Evolutionary conservation across 83 land plant genomes (phyloP).

Genomic region (Isoetes engelmannii): DNA sequence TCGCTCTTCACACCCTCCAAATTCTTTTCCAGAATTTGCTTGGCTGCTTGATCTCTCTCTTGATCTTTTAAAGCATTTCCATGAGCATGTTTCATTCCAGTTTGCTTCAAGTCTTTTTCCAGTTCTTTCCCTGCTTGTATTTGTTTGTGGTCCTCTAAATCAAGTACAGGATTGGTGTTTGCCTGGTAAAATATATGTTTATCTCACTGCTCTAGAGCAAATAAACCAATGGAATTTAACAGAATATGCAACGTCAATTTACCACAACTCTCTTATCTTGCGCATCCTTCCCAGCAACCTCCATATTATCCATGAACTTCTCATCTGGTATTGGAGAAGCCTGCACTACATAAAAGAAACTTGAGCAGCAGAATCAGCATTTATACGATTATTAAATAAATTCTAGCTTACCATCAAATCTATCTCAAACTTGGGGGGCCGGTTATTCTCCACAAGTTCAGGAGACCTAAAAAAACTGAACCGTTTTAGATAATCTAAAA

Average conservation of each 20-base stretch:
- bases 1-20: no score
- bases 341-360: not conserved
- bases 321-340: conserved; percentile 1
- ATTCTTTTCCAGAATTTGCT: no score
- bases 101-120: no score
- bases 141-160: no score
- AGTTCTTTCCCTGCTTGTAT: no score
- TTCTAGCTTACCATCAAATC: not conserved
- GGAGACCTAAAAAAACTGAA: no score
- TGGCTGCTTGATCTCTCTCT: no score
- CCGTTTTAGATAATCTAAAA: no score
- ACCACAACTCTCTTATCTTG: no score
- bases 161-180: not conserved
- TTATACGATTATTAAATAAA: not conserved
- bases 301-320: not conserved
- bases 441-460: not conserved
- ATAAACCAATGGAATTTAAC: not conserved
- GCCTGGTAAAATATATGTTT: not conserved
- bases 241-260: no score
- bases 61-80: no score
- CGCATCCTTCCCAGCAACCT: not conserved
- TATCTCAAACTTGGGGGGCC: conserved; percentile 4
- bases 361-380: not conserved
- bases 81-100: no score
- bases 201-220: not conserved